Evolutionary conservation across 768 basidiomycete genomes (phyloP), one percentile per base, ranked within the genome.

Genomic region (Leccinum imitatum): DNA sequence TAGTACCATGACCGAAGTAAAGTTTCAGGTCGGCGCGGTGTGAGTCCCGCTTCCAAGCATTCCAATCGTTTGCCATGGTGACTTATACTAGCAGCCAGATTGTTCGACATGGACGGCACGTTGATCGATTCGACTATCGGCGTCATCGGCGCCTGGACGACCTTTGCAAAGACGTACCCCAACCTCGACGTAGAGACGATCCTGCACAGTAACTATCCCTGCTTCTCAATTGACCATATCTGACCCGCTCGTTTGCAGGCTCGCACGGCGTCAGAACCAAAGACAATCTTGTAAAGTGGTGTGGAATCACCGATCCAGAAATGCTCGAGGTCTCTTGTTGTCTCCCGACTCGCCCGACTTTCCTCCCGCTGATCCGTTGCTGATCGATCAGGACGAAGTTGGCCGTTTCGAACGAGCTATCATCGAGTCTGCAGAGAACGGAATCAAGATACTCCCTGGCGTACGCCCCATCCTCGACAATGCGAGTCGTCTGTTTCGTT

Each of bases 101-200:
- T 91, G 14, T 90, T 90, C 67, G 89, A 91, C 71, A 91, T 91
- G 90, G 90, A 91, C 70, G 89, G 89, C 57, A 93, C 90, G 35
- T 78, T 91, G 54, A 80, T 90, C 63, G 90, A 95, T 70, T 93
- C 91, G 19, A 93, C 90, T 10, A 83, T 85, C 31, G 92, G 90
- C 47, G 91, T 95, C 33, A 76, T 84, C 27, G 90, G 87, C 27
- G 91, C 92, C 37, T 95, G 94, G 94, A 78, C 87, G 56, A 75
- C 78, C n/a, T 94, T 93, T 74, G 82, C 81, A 53, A 70, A 84
- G 68, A 80, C 82, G 59, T 94, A 95, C 71, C 85, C 87, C 4
- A 72, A 70, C 33, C 82, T 90, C 60, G 82, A 90, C 69, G 79
- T 89, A 17, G 66, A 81, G 30, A 69, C 80, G 57, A 89, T 86